Evolutionary conservation across 2,329 filamentous ascomycete genomes (phyloP).

Genomic region (Fusarium oxysporum): DNA sequence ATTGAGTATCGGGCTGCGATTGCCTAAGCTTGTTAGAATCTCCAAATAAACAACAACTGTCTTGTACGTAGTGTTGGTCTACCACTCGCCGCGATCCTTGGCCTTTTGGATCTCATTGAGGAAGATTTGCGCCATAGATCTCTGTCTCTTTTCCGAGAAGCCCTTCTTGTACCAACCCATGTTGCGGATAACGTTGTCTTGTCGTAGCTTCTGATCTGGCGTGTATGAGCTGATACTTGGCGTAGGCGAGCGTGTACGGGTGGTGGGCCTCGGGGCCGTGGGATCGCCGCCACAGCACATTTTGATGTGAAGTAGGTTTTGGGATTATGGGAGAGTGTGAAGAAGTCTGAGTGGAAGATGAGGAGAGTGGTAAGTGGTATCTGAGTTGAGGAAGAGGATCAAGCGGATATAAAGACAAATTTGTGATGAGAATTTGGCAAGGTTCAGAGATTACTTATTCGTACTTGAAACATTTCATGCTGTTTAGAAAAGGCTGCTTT

Average conservation of each 20-base stretch:
- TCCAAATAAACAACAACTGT: accelerated
- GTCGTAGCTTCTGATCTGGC: not conserved
- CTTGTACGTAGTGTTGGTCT: accelerated
- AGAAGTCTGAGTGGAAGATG: accelerated
- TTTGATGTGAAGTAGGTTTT: accelerated
- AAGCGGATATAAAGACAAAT: accelerated
- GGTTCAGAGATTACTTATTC: no score
- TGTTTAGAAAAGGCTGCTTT: no score
- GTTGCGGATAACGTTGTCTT: not conserved
- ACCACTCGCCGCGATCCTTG: not conserved
- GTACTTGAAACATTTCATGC: no score
- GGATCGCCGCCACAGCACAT: not conserved
- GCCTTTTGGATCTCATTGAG: not conserved
- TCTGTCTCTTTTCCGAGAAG: accelerated
- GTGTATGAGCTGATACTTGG: not conserved
- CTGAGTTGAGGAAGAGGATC: not conserved
- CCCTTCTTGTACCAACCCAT: not conserved
- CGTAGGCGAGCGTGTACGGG: not conserved
- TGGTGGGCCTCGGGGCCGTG: no score
- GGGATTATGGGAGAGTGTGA: accelerated
- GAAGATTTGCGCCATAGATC: no score
- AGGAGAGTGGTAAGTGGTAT: not conserved
- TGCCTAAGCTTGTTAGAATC: no score
- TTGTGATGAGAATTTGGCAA: accelerated
- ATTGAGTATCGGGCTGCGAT: not conserved